A percentile compares a stretch with the other conserved stretches of the same genome.
Conservation (phyloP, 2,329 filamentous ascomycete genomes). For the Beauveria sp. region DNA sequence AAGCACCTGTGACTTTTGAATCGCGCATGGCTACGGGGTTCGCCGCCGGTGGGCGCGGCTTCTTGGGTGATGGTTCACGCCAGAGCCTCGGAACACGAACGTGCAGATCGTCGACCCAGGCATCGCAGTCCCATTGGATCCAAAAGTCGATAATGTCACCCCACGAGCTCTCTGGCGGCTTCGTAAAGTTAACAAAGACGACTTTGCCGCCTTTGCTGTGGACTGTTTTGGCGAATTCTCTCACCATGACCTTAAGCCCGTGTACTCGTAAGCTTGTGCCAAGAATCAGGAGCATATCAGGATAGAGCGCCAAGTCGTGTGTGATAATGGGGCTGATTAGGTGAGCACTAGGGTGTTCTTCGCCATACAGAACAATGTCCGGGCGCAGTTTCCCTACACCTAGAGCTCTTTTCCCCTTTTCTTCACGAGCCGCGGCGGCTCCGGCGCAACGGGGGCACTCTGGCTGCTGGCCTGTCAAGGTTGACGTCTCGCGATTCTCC, state of each 20-base stretch:
- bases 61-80: slow-evolving; percentile 41
- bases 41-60: slow-evolving; percentile 24
- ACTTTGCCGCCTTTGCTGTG: slow-evolving; percentile 62
- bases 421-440: slow-evolving; percentile 54
- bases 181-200: slow-evolving; percentile 66
- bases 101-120: slow-evolving; percentile 60
- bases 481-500: slow-evolving; percentile 42
- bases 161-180: slow-evolving; percentile 65
- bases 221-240: slow-evolving; percentile 63
- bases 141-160: slow-evolving; percentile 67
- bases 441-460: slow-evolving; percentile 59
- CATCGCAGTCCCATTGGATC: slow-evolving; percentile 68
- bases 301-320: slow-evolving; percentile 56
- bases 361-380: slow-evolving; percentile 67
- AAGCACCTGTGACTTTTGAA: slow-evolving; percentile 37
- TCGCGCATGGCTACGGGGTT: slow-evolving; percentile 38
- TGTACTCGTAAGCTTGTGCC: slow-evolving; percentile 66
- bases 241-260: slow-evolving; percentile 62
- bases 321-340: slow-evolving; percentile 61
- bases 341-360: slow-evolving; percentile 62
- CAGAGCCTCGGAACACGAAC: slow-evolving; percentile 52
- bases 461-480: slow-evolving; percentile 57
- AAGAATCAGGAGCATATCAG: slow-evolving; percentile 61
- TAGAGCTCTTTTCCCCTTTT: slow-evolving; percentile 58
- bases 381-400: slow-evolving; percentile 62